Base-by-base conservation (phyloP, 164 flowering plant genomes). In the Magnolia kwangsiensis region DNA sequence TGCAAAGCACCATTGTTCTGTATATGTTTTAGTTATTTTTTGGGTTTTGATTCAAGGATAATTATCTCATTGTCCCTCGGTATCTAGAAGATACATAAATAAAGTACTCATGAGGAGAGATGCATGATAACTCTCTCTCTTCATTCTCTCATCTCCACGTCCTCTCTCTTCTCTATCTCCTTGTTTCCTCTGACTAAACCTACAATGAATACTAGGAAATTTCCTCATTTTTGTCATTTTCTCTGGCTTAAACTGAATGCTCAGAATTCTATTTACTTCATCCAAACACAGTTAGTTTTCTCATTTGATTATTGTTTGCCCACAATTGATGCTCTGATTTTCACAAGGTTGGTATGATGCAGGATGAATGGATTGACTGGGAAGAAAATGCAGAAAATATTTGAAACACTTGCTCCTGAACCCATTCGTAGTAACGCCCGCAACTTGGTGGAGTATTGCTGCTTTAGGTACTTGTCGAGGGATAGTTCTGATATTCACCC, bases 321-420 rank as follows among this genome's bases (percentile, higher is more conserved):
- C 18, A 50, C 24, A 70, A 49, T 19, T 72, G 51, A 61, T 78
- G 71, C 16, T 21, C 27, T 71, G 67, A 70, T 69, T 69, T 74
- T 18, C 73, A 7, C 49, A 59, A 55, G 73, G 31, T 69, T 29
- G 50, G 45, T 63, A 72, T 77, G 76, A 75, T 87, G 85, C 94
- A 96, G 99, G 94, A 88, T 96, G 95, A 96, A 93, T 84, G 98
- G 99, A 49, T 84, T 90, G 88, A 92, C 94, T 51, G 98, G 96
- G 72, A 74, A 77, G 78, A 89, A 89, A 83, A 89, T 94, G 99
- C 96, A 91, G 87, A 91, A 84, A 73, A 87, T 90, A 77, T 92
- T 89, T 76, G 87, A 85, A 88, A 88, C 95, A 7, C 95, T 92
- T 73, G 94, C 91, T 79, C 84, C 95, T 72, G 87, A 85, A 82